A percentile compares a stretch with the other conserved stretches of the same genome.
These are phyloP conservation scores for Xylaria nigripes DNA, from an alignment of 495 filamentous ascomycete species.

Conservation along the genomic window DNA sequence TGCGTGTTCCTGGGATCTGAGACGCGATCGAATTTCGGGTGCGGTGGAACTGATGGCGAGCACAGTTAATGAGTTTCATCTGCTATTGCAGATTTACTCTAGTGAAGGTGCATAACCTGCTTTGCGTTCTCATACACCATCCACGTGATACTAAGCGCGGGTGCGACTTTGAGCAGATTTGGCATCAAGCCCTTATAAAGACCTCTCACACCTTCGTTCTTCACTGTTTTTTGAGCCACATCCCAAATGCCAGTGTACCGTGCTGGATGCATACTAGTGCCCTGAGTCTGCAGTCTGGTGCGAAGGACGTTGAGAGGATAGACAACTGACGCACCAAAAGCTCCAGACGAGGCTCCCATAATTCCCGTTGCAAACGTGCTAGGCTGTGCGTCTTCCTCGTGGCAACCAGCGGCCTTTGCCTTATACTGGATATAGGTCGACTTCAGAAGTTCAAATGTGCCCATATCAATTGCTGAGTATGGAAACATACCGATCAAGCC, in stretches of 20 bases:
- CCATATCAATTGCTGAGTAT: constrained; percentile 93
- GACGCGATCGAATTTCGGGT: background rate
- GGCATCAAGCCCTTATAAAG: constrained; percentile 94
- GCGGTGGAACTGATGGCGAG: background rate
- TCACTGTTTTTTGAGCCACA: constrained; percentile 70
- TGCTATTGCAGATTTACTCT: constrained; percentile 1
- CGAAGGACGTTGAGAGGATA: constrained; percentile 94
- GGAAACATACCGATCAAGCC: constrained; percentile 95
- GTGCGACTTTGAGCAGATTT: constrained; percentile 93
- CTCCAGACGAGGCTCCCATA: constrained; percentile 84
- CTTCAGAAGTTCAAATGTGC: constrained; percentile 91
- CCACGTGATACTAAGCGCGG: constrained; percentile 94
- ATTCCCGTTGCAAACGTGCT: constrained; percentile 70
- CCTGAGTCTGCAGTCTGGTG: constrained; percentile 90
- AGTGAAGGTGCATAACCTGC: constrained; percentile 61
- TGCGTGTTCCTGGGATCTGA: background rate
- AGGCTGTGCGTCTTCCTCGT: constrained; percentile 73
- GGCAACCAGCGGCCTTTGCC: constrained; percentile 57
- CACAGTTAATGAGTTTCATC: background rate
- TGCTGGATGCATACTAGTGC: constrained; percentile 80
- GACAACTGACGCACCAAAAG: constrained; percentile 86
- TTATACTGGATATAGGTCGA: constrained; percentile 58
- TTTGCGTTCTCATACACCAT: constrained; percentile 97
- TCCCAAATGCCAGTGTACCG: constrained; percentile 87
- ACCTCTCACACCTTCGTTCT: constrained; percentile 74